Conservation (phyloP, 2,329 filamentous ascomycete genomes). For the Colletotrichum filicis region DNA sequence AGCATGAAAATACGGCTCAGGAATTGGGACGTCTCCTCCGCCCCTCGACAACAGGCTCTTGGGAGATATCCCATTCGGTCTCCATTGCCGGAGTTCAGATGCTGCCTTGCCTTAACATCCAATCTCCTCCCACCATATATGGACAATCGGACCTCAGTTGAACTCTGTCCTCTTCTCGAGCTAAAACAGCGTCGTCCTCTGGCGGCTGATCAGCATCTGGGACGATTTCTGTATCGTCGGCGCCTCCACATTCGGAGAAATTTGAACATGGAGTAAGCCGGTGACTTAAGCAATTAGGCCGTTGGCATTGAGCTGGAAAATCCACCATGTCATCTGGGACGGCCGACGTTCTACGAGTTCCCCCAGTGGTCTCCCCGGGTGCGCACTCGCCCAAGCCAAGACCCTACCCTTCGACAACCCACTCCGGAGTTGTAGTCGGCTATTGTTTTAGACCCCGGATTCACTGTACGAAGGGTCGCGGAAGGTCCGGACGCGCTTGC, state of each 20-base stretch:
- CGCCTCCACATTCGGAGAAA: neutral
- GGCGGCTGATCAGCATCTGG: neutral
- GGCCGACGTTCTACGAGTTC: neutral
- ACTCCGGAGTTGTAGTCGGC: too few species aligned
- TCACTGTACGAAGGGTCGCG: too few species aligned
- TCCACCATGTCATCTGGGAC: neutral
- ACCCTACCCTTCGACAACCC: neutral
- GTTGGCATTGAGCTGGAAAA: neutral
- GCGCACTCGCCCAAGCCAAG: neutral
- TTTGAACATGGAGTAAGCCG: neutral
- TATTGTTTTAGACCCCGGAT: too few species aligned
- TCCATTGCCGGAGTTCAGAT: neutral
- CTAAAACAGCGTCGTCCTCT: neutral
- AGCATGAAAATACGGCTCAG: neutral
- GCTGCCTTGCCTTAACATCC: neutral
- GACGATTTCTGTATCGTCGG: constrained; percentile 4
- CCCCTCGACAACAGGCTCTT: too few species aligned
- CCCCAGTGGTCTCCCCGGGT: neutral
- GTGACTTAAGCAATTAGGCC: neutral
- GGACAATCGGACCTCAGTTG: neutral
- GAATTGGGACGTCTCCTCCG: neutral
- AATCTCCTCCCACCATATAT: neutral
- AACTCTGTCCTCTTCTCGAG: neutral
- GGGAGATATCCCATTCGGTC: neutral
- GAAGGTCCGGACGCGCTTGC: too few species aligned